Evolutionary conservation across 2,329 filamentous ascomycete genomes (phyloP), one percentile per base, ranked within the genome.

Genomic region (Penicillium rolfsii): DNA sequence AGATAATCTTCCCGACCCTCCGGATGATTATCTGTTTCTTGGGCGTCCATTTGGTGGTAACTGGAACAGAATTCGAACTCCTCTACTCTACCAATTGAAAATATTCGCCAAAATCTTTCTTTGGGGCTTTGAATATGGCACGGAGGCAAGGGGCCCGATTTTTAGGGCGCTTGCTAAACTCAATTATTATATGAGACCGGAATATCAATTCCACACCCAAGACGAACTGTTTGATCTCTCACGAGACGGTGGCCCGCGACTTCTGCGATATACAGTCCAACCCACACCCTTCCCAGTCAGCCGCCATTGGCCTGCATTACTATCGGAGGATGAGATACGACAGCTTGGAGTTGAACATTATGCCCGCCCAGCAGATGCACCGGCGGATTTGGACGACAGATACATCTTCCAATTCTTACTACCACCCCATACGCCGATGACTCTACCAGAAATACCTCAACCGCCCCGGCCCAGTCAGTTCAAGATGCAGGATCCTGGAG

Each of bases 171-270:
- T 74, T 16, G 69, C 57, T 52, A 73, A 74, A 38, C 46, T 73
- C 9, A 60, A 72, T 11, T 75, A 70, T 41, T 62, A 74, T 30
- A 64, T 65, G 52, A 64, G 64, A 19, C 54, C 64, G 14, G 9
- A 59, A 0, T 66, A 72, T 50, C 61, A 57, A 1, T 70, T 72
- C 1, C 41, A 52, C 4, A 61, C 41, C 2, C 65, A 55, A 12
- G 16, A 19, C 0, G 65, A 72, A 3, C 7, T 72, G 7, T 45
- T 61, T 11, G 61, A 69, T n/a, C 36, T 66, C 7, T 54, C 43
- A 3, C 64, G 69, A 22, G 73, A 76, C 58, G 66, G 65, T 40
- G 74, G 74, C 1, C 74, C 74, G 56, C 68, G 74, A n/a, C 63
- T 76, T 7, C 50, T 76, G 54, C 64, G 60, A 55, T 66, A 57